These are phyloP conservation scores for Pelargonium cotyledonis DNA, from an alignment of 441 rosid genomes.

Conservation along the genomic window DNA sequence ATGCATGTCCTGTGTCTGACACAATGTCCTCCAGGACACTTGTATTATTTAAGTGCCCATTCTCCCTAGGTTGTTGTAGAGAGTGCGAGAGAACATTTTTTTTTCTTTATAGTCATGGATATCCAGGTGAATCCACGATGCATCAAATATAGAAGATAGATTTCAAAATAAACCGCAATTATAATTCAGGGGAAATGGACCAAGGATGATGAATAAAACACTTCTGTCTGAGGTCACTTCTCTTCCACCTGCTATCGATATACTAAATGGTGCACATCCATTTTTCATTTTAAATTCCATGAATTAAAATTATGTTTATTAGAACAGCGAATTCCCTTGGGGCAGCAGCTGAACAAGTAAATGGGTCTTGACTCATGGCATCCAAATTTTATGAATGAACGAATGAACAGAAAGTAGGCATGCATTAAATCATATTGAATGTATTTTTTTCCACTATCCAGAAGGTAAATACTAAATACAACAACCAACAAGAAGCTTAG, in stretches of 20 bases:
- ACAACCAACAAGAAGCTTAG: conserved; percentile 11
- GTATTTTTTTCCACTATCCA: neutral
- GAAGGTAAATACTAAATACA: conserved; percentile 3
- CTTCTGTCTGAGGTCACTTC: neutral
- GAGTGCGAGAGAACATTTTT: neutral
- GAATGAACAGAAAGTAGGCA: neutral
- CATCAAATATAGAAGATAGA: neutral
- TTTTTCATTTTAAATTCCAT: too few species aligned
- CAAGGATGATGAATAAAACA: neutral
- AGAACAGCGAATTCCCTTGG: neutral
- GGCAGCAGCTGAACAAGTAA: neutral
- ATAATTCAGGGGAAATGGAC: neutral
- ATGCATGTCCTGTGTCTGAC: neutral
- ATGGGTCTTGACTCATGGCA: neutral
- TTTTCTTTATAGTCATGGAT: neutral
- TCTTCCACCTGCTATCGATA: neutral
- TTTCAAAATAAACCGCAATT: neutral
- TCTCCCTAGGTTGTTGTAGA: neutral
- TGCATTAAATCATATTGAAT: neutral
- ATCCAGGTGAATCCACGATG: neutral
- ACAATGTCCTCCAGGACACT: too few species aligned
- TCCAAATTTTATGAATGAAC: neutral
- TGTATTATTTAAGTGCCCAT: too few species aligned
- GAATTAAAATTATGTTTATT: neutral
- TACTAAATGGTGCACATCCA: too few species aligned